Conservation (phyloP, 495 filamentous ascomycete genomes). For the Talaromyces thailandensis region DNA sequence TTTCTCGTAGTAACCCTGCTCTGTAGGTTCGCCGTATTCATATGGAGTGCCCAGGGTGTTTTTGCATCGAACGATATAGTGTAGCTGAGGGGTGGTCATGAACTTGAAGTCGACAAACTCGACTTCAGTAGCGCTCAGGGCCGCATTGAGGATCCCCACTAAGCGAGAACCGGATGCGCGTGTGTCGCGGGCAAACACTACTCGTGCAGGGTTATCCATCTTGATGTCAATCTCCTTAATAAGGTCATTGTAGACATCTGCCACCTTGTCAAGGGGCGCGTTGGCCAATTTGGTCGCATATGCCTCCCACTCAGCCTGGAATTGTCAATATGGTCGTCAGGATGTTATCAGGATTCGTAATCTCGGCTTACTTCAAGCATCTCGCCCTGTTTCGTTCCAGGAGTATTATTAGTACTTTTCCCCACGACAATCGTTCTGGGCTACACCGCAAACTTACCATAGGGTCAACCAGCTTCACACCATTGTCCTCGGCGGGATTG, state of each 20-base stretch:
- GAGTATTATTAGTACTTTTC: conserved; percentile 7
- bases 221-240: conserved; percentile 67
- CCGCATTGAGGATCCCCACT: conserved; percentile 64
- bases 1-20: conserved; percentile 93
- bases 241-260: conserved; percentile 65
- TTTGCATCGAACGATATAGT: conserved; percentile 90
- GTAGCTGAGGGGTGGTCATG: conserved; percentile 90
- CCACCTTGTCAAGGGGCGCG: conserved; percentile 61
- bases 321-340: not conserved
- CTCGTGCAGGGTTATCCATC: conserved; percentile 56
- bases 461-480: conserved; percentile 95
- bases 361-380: conserved; percentile 69
- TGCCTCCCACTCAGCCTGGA: conserved; percentile 70
- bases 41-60: conserved; percentile 79
- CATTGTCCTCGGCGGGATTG: conserved; percentile 95
- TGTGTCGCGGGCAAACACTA: conserved; percentile 89
- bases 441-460: conserved; percentile 48
- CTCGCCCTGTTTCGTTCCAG: conserved; percentile 52
- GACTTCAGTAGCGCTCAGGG: conserved; percentile 63
- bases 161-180: conserved; percentile 82
- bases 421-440: not conserved
- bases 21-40: conserved; percentile 79
- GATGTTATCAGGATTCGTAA: not conserved
- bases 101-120: conserved; percentile 73
- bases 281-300: conserved; percentile 86